Conservation (phyloP, 805 yeast genomes). For the Sugiyamaella americana region DNA sequence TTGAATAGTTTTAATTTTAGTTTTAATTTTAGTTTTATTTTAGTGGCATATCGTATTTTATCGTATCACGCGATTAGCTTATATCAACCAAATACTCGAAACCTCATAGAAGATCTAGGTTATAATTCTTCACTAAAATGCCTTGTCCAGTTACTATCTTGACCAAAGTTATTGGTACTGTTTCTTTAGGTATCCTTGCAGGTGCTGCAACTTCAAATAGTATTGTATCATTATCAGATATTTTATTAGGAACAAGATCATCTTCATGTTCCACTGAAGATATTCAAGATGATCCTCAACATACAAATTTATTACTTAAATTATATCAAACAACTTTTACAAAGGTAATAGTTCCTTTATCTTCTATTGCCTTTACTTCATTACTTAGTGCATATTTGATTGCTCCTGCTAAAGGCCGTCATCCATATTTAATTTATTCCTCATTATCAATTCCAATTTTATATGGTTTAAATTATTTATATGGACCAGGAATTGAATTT, state of each 20-base stretch:
- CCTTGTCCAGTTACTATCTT: constrained; percentile 23
- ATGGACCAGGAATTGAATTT: constrained; percentile 4
- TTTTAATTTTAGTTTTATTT: not conserved
- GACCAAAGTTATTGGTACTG: constrained; percentile 33
- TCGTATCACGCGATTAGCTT: too few relatives aligned
- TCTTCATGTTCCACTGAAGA: not conserved
- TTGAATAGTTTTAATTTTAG: not conserved
- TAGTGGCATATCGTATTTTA: too few relatives aligned
- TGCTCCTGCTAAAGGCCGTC: constrained; percentile 26
- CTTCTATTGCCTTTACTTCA: constrained; percentile 23
- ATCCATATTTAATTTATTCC: constrained; percentile 33
- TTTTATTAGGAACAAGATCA: constrained; percentile 7
- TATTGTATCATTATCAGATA: constrained; percentile 17
- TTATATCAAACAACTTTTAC: not conserved
- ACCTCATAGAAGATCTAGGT: too few relatives aligned
- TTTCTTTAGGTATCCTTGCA: constrained; percentile 33
- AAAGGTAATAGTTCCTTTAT: constrained; percentile 16
- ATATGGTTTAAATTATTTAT: constrained; percentile 4
- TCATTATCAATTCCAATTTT: constrained; percentile 29
- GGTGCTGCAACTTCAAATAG: constrained; percentile 26
- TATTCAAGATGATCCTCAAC: constrained; percentile 9
- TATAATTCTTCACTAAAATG: constrained; percentile 8
- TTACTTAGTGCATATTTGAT: constrained; percentile 24
- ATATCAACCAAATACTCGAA: too few relatives aligned
- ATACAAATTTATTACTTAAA: not conserved